A percentile compares a stretch with the other conserved stretches of the same genome.
These are phyloP conservation scores for Suillus plorans DNA, from an alignment of 768 basidiomycete genomes.

Conservation along the genomic window DNA sequence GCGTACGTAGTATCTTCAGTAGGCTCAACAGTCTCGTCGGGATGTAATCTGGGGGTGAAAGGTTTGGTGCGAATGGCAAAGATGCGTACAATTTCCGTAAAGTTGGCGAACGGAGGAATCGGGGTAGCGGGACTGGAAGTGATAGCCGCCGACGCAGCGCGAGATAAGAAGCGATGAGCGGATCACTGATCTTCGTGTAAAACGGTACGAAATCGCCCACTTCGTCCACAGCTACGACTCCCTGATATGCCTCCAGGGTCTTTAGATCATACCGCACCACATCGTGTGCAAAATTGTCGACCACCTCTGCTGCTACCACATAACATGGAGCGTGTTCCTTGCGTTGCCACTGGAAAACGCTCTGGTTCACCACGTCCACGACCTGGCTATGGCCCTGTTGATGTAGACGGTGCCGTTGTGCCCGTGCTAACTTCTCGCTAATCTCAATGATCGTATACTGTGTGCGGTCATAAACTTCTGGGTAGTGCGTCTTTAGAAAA, in stretches of 20 bases:
- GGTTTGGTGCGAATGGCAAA: constrained; percentile 89
- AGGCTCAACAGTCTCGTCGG: constrained; percentile 89
- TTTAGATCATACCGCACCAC: constrained; percentile 85
- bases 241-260: constrained; percentile 82
- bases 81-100: constrained; percentile 64
- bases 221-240: constrained; percentile 72
- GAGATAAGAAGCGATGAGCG: constrained; percentile 78
- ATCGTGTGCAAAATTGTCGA: constrained; percentile 99
- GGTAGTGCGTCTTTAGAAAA: constrained; percentile 72
- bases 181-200: constrained; percentile 83
- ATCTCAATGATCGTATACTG: constrained; percentile 96
- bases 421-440: constrained; percentile 68
- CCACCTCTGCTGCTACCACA: constrained; percentile 92
- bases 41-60: constrained; percentile 85
- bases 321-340: constrained; percentile 84
- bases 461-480: constrained; percentile 91
- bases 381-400: constrained; percentile 39
- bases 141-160: constrained; percentile 58
- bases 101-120: constrained; percentile 50
- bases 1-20: constrained; percentile 72
- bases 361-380: constrained; percentile 69
- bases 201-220: constrained; percentile 81
- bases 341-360: constrained; percentile 82
- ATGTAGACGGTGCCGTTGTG: constrained; percentile 69
- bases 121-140: constrained; percentile 58